phyloP scores from a whole-genome alignment of 805 yeast genomes.

The Candida manassasensis region DNA sequence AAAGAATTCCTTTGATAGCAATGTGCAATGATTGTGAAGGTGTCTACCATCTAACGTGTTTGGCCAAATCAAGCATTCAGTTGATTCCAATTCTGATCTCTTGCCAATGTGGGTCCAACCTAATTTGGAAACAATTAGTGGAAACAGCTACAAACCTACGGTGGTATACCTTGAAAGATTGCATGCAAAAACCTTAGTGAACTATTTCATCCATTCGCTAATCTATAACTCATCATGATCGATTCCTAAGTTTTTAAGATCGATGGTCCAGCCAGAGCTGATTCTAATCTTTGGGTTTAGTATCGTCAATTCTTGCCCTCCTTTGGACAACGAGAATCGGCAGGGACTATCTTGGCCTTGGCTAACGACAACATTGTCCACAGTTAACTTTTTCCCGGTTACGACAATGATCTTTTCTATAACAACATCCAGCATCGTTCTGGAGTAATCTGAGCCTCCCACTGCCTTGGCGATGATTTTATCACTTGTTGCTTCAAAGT shows the following conservation, averaged over 20 bases:
- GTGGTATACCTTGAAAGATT: slow-evolving; percentile 13
- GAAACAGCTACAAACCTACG: slow-evolving; percentile 19
- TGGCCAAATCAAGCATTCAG: slow-evolving; percentile 16
- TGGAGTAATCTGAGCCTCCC: slow-evolving; percentile 8
- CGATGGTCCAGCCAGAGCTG: slow-evolving; percentile 45
- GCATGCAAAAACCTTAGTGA: slow-evolving; percentile 2
- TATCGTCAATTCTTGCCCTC: slow-evolving; percentile 22
- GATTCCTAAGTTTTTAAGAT: slow-evolving; percentile 7
- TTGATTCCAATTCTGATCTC: slow-evolving; percentile 12
- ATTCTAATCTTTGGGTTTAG: slow-evolving; percentile 49
- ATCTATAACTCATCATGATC: slow-evolving; percentile 25
- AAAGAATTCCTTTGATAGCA: slow-evolving; percentile 25
- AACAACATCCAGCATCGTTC: slow-evolving; percentile 27
- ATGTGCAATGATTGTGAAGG: slow-evolving; percentile 33
- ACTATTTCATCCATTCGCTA: not conserved
- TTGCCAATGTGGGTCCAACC: slow-evolving; percentile 15
- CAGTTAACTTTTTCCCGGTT: slow-evolving; percentile 20
- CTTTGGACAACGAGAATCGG: slow-evolving; percentile 9
- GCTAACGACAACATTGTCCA: slow-evolving; percentile 20
- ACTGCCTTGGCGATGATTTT: slow-evolving; percentile 15
- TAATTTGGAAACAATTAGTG: slow-evolving; percentile 18
- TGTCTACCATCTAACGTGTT: slow-evolving; percentile 36
- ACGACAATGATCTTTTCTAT: slow-evolving; percentile 56
- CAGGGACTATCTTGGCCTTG: slow-evolving; percentile 39
- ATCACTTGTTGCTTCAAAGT: slow-evolving; percentile 36